These are phyloP conservation scores for Pseudonitzschia delicatissima DNA, from an alignment of 108 stramenopile genomes.

Conservation along the genomic window DNA sequence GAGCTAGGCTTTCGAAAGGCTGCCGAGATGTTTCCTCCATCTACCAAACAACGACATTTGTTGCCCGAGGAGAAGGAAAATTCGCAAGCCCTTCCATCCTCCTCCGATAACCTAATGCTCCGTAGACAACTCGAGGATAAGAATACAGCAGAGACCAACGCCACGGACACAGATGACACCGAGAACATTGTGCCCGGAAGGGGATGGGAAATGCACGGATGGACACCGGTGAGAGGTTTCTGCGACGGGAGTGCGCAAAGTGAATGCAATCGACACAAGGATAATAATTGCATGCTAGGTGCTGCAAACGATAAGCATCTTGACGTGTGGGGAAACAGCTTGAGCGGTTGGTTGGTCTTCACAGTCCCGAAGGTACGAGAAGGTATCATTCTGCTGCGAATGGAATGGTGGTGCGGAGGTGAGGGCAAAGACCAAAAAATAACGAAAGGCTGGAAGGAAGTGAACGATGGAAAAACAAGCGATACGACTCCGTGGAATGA, in stretches of 20 bases:
- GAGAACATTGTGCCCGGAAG: constrained; percentile 22
- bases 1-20: constrained; percentile 5
- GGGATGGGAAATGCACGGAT: constrained; percentile 11
- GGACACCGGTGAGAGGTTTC: neutral
- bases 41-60: neutral
- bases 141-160: constrained; percentile 2
- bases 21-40: neutral
- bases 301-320: constrained; percentile 10
- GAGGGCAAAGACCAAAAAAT: neutral
- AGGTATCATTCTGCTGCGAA: constrained; percentile 22
- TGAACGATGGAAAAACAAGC: constrained; percentile 17
- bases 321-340: constrained; percentile 4
- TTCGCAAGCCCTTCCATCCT: neutral
- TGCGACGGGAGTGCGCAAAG: constrained; percentile 19
- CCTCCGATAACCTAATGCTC: neutral
- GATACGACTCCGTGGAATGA: constrained; percentile 24
- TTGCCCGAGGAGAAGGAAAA: neutral
- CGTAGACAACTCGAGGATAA: neutral
- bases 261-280: constrained; percentile 1
- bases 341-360: constrained; percentile 31
- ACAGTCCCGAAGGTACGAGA: constrained; percentile 22
- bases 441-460: constrained; percentile 20
- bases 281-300: neutral
- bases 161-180: neutral
- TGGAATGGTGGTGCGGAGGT: constrained; percentile 27